phyloP scores from a whole-genome alignment of 2,329 filamentous ascomycete genomes.

The Elsinoe australis region DNA sequence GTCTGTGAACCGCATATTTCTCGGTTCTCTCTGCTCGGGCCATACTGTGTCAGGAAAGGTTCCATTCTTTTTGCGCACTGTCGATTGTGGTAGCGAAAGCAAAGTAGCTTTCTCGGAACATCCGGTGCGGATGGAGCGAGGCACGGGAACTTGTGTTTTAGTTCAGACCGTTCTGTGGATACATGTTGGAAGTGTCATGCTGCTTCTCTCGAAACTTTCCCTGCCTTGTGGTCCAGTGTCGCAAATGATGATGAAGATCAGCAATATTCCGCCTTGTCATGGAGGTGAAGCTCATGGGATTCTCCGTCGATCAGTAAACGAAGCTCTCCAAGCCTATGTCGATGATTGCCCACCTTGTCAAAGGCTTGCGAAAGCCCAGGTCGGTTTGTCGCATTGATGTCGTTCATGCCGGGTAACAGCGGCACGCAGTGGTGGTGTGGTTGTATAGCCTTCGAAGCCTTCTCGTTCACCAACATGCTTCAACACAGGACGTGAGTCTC shows the following conservation, averaged over 20 bases:
- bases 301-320: not conserved
- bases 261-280: not conserved
- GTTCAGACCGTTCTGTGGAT: not conserved
- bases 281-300: not conserved
- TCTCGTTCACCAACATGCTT: no score
- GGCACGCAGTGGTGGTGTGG: no score
- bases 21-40: conserved; percentile 1
- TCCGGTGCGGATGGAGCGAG: conserved; percentile 1
- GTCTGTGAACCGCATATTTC: no score
- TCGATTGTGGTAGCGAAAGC: conserved; percentile 1
- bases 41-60: conserved; percentile 1
- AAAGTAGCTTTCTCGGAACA: not conserved
- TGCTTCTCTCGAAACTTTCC: conserved; percentile 5
- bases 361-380: conserved; percentile 2
- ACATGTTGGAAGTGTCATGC: conserved; percentile 12
- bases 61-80: not conserved
- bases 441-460: no score
- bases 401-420: not conserved
- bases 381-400: not conserved
- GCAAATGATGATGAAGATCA: conserved; percentile 10
- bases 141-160: not conserved
- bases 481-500: no score
- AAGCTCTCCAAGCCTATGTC: not conserved
- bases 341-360: conserved; percentile 2
- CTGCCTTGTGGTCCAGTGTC: not conserved